These are phyloP conservation scores for Strombidium stylifer DNA, from an alignment of 73 alveolate species.

Conservation along the genomic window DNA sequence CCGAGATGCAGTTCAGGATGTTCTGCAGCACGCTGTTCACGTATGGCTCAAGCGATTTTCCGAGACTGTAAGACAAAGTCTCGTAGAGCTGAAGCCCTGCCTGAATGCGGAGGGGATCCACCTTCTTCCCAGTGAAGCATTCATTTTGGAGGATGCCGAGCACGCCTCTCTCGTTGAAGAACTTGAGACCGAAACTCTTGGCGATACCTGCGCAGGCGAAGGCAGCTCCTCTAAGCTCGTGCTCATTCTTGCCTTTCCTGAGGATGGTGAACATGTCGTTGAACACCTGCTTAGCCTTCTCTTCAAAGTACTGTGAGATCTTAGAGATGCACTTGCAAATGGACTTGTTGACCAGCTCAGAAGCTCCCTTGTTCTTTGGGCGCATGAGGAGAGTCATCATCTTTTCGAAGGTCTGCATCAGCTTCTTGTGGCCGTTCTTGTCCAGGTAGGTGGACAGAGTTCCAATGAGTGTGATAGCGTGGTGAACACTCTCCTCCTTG, in stretches of 20 bases:
- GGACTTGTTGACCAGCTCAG: conserved; percentile 51
- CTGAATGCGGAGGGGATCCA: conserved; percentile 43
- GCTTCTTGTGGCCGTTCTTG: conserved; percentile 44
- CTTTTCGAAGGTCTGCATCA: conserved; percentile 49
- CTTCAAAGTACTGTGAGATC: conserved; percentile 69
- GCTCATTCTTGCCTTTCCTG: conserved; percentile 26
- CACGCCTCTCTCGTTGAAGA: conserved; percentile 37
- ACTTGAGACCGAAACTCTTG: conserved; percentile 66
- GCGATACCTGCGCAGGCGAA: conserved; percentile 71
- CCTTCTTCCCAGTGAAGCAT: conserved; percentile 30
- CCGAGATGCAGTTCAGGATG: conserved; percentile 65
- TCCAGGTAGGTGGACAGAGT: conserved; percentile 53
- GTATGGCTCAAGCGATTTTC: conserved; percentile 66
- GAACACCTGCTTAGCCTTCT: conserved; percentile 49
- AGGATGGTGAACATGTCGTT: conserved; percentile 44
- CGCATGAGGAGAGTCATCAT: conserved; percentile 58
- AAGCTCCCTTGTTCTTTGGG: too few relatives aligned
- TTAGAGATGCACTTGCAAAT: conserved; percentile 69
- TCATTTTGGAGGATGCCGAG: conserved; percentile 40
- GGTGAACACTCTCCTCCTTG: conserved; percentile 36
- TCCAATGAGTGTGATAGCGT: conserved; percentile 60
- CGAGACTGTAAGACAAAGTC: conserved; percentile 59
- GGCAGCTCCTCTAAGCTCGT: conserved; percentile 63
- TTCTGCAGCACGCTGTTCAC: conserved; percentile 50
- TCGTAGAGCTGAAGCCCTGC: conserved; percentile 57